These are phyloP conservation scores for Yarrowia sp. DNA, from an alignment of 805 yeast genomes.

Conservation along the genomic window DNA sequence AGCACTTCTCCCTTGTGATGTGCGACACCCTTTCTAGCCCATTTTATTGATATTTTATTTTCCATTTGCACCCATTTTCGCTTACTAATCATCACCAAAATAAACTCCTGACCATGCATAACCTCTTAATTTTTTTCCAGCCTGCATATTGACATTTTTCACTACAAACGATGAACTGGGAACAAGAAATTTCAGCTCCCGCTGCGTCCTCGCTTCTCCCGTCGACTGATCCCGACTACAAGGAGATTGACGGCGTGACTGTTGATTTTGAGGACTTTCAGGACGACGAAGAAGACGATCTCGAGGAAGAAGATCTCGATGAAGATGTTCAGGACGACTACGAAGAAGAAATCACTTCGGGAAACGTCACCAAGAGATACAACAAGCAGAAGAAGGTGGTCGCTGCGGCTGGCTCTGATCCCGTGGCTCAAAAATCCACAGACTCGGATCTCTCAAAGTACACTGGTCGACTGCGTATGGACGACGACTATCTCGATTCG, in stretches of 20 bases:
- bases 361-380: slow-evolving; percentile 34
- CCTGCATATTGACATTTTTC: neutral
- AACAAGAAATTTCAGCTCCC: slow-evolving; percentile 4
- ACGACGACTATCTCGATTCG: slow-evolving; percentile 42
- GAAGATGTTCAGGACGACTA: slow-evolving; percentile 1
- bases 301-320: neutral
- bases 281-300: neutral
- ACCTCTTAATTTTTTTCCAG: neutral
- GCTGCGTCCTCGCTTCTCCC: neutral
- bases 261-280: slow-evolving; percentile 19
- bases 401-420: neutral
- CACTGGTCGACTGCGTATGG: slow-evolving; percentile 43
- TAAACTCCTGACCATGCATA: neutral
- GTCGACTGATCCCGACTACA: slow-evolving; percentile 9
- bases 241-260: slow-evolving; percentile 24
- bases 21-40: too few species aligned
- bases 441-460: slow-evolving; percentile 41
- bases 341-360: slow-evolving; percentile 24
- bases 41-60: too few species aligned
- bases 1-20: too few species aligned
- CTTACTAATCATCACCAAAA: neutral
- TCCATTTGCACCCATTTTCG: too few species aligned
- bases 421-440: neutral
- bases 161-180: slow-evolving; percentile 14
- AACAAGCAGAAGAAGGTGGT: slow-evolving; percentile 27